Conservation (phyloP, 495 filamentous ascomycete species). For the Tuber melanosporum region DNA sequence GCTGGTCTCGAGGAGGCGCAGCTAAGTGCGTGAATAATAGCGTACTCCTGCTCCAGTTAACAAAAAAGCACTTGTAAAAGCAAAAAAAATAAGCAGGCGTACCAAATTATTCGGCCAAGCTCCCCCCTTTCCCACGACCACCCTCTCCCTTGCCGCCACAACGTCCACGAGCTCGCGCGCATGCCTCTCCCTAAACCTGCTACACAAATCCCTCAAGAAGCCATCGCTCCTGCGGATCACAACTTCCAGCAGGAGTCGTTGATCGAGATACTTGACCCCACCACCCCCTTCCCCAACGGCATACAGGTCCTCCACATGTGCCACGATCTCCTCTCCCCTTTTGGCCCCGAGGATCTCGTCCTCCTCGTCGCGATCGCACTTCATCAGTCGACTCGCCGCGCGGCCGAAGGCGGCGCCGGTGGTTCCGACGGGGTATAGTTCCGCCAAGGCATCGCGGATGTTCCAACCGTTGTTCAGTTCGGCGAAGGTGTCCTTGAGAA, state of each 20-base stretch:
- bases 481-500: constrained; percentile 29
- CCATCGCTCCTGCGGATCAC: constrained; percentile 27
- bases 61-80: neutral
- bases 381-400: constrained; percentile 17
- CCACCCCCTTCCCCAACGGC: constrained; percentile 16
- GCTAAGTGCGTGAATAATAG: constrained; percentile 18
- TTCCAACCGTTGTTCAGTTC: constrained; percentile 22
- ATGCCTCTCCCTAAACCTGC: constrained; percentile 28
- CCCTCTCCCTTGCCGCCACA: constrained; percentile 29
- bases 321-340: constrained; percentile 22
- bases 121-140: constrained; percentile 13
- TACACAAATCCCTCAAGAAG: constrained; percentile 30
- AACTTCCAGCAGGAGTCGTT: constrained; percentile 23
- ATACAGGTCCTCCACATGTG: constrained; percentile 34
- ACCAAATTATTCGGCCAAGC: constrained; percentile 27
- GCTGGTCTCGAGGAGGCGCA: constrained; percentile 28
- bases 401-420: constrained; percentile 19
- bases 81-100: neutral
- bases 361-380: constrained; percentile 26
- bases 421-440: constrained; percentile 22
- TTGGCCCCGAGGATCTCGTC: constrained; percentile 15
- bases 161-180: constrained; percentile 32
- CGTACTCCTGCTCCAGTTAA: constrained; percentile 22
- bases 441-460: constrained; percentile 20
- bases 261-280: constrained; percentile 26